Evolutionary conservation across 148 eudicot genomes (phyloP), one percentile per base, ranked within the genome.

Genomic region (Euryodendron excelsum): DNA sequence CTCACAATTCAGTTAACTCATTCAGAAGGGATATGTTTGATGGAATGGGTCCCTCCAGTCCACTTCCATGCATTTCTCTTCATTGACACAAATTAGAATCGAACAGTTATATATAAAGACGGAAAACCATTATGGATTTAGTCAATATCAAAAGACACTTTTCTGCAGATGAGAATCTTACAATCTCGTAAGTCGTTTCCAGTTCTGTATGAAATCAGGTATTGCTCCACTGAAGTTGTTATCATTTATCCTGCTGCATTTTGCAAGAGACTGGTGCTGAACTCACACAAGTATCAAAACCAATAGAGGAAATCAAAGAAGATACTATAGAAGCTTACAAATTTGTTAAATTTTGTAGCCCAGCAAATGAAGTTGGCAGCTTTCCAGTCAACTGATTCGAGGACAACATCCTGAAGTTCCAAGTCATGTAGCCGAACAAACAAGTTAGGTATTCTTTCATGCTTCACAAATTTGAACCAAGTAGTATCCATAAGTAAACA

Each of bases 41-140:
- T 11, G 97, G 94, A 80, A 92, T 89, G 21, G 94, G 94, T 58
- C 97, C 97, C 47, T 75, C 80, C 62, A 92, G 80, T 80, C 97
- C 97, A 80, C 92, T 90, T 65, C 88, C 91, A n/a, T 74, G 80
- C 91, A 92, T 86, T 82, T 92, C 97, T 83, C 97, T 92, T 86
- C 72, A 84, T 81, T 69, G 44, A 81, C 30, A 58, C 28, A 80
- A 41, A 61, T 47, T 31, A 59, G 10, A 33, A 78, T 63, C 48
- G 60, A 41, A 44, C 28, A 15, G 14, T 34, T 28, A 21, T 1
- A n/a, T 25, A 55, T 21, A 72, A 41, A 41, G 9, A 41, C 8
- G 0, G 27, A n/a, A 39, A 28, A 50, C n/a, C 21, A 12, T 14
- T 25, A 21, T n/a, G 62, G 4, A 23, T 15, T 60, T 36, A 20